Base-by-base conservation (phyloP, 2,329 filamentous ascomycete genomes). In the Aureobasidium sp. region DNA sequence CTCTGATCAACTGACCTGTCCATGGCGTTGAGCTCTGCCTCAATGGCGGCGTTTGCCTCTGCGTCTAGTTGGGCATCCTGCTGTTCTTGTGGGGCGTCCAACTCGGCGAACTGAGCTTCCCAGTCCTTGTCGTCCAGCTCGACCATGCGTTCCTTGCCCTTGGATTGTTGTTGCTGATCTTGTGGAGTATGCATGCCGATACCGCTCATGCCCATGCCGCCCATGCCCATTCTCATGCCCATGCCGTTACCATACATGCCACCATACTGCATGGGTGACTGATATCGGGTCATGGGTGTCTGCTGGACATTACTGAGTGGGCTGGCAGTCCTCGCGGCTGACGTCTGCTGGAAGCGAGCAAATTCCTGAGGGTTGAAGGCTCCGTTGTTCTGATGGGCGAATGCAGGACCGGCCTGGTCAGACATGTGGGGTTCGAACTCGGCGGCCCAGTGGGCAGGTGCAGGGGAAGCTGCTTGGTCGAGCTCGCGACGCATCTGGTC, bases 71-170 rank as follows among this genome's bases (percentile, higher is more conserved):
- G 27, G 61, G 79, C 73, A 32, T 75, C 73, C 27, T 75, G 73
- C 68, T 82, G 76, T 70, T 87, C 82, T 64, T 86, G 80, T 34
- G 54, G 42, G 65, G 87, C 77, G 72, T 93, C 90, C 72, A 97
- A 86, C 75, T 94, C 85, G 62, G 91, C 89, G 74, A 99, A 99
- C 74, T 97, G 91, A 68, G 91, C 90, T 76, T 97, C 93, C 94
- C 94, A 97, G 71, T 96, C 88, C 70, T 88, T 74, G 68, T 99
- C 93, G 72, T 97, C 91, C 29, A 97, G 83, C 77, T 97, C 94
- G 13, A 97, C 87, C 77, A 97, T 84, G 39, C 83, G 78, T 6
- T 79, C 85, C 75, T 95, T 96, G 42, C 89, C 92, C 73, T 97
- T 97, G 63, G 89, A 90, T 57, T 76, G 74, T 62, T 78, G 76